Percentiles rank a stretch among this genome's conserved stretches.
Evolutionary conservation across 2,329 filamentous ascomycete species (phyloP).

Genomic region (Pezicula rhizophila): DNA sequence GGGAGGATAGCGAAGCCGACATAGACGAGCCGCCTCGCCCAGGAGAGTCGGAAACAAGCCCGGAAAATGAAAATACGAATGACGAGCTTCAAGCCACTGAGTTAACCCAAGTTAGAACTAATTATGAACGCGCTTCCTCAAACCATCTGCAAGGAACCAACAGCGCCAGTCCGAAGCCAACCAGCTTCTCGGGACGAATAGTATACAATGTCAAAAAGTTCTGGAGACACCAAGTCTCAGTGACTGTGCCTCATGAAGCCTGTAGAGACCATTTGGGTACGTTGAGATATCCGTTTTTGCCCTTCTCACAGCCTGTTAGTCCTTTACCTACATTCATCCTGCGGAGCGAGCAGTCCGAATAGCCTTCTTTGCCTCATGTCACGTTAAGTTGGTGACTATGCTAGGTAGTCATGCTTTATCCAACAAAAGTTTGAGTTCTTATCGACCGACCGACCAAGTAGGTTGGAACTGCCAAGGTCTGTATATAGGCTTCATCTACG

Average conservation of each 20-base stretch:
- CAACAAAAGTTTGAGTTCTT: no score
- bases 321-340: background rate
- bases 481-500: no score
- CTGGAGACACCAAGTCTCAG: constrained; percentile 43
- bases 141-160: constrained; percentile 6
- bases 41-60: background rate
- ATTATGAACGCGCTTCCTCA: constrained; percentile 19
- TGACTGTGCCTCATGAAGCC: constrained; percentile 42
- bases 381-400: background rate
- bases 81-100: constrained; percentile 22
- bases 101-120: constrained; percentile 15
- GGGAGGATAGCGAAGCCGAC: background rate
- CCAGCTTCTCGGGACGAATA: constrained; percentile 13
- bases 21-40: background rate
- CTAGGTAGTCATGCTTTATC: no score
- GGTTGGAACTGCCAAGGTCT: no score
- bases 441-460: no score
- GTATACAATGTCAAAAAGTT: constrained; percentile 27
- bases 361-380: background rate
- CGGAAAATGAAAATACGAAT: constrained; percentile 12
- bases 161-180: constrained; percentile 10
- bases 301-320: constrained; percentile 8
- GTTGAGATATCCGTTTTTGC: constrained; percentile 14
- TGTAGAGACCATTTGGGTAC: constrained; percentile 52
- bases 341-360: background rate